Evolutionary conservation across 2,329 filamentous ascomycete genomes (phyloP).

Genomic region (Alternaria novae-zelandiae): DNA sequence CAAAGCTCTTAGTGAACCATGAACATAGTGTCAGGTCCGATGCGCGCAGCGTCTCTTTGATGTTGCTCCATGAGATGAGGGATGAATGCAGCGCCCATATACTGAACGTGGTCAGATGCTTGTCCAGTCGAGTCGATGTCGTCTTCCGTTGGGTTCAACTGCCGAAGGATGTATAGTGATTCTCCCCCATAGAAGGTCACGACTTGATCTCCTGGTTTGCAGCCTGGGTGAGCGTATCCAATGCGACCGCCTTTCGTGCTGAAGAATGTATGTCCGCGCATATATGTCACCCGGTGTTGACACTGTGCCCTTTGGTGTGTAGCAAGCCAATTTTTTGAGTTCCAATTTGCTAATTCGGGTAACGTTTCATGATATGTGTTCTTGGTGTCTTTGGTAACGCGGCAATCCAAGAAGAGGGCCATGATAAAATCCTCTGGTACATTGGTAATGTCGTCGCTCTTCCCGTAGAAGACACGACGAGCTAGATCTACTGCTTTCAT

Average conservation of each 20-base stretch:
- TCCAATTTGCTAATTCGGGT: too few relatives aligned
- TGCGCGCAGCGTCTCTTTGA: background rate
- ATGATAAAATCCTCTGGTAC: background rate
- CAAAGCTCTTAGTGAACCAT: background rate
- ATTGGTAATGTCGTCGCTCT: background rate
- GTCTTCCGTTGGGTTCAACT: fast-evolving
- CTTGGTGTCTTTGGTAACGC: too few relatives aligned
- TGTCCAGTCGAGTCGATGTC: too few relatives aligned
- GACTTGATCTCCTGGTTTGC: background rate
- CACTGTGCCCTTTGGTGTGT: too few relatives aligned
- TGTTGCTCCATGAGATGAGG: background rate
- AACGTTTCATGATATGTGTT: too few relatives aligned
- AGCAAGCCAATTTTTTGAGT: too few relatives aligned
- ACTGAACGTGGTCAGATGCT: background rate
- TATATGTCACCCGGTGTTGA: too few relatives aligned
- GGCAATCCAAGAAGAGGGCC: background rate
- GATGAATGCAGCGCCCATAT: background rate
- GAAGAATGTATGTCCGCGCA: background rate
- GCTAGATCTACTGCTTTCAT: background rate
- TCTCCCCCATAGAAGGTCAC: background rate
- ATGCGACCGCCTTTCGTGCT: background rate
- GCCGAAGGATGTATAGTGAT: background rate
- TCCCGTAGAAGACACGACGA: background rate
- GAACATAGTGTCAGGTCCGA: background rate
- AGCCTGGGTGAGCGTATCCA: background rate